These are phyloP conservation scores for Lycium barbarum DNA, from an alignment of 257 asterid species.

Conservation along the genomic window DNA sequence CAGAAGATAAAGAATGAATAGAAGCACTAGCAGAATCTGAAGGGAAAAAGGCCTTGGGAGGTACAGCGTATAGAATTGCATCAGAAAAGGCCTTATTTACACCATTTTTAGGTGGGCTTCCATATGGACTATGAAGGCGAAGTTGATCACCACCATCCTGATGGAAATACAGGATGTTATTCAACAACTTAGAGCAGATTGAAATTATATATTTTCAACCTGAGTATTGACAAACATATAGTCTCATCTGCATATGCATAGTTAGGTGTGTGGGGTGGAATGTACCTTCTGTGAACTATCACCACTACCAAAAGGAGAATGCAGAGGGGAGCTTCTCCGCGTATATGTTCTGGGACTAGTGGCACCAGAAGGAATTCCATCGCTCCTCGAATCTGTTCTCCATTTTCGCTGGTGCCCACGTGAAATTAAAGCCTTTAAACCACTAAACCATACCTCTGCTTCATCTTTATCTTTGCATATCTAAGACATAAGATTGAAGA, in stretches of 20 bases:
- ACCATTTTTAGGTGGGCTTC: constrained; percentile 83
- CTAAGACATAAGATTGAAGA: constrained; percentile 46
- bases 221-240: background rate
- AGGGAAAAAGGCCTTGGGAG: constrained; percentile 80
- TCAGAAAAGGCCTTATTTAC: constrained; percentile 78
- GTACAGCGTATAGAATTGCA: constrained; percentile 65
- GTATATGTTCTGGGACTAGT: constrained; percentile 86
- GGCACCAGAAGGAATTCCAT: constrained; percentile 89
- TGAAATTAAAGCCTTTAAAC: constrained; percentile 87
- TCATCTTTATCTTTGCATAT: constrained; percentile 97
- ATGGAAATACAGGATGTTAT: constrained; percentile 37
- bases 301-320: constrained; percentile 82
- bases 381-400: constrained; percentile 89
- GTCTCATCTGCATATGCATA: constrained; percentile 22
- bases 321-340: constrained; percentile 82
- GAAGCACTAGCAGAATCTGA: constrained; percentile 79
- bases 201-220: constrained; percentile 6
- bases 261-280: background rate
- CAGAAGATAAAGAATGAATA: constrained; percentile 77
- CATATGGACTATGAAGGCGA: constrained; percentile 78
- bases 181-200: constrained; percentile 32
- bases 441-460: constrained; percentile 98
- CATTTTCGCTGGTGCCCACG: constrained; percentile 83
- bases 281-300: constrained; percentile 81
- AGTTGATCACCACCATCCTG: constrained; percentile 80